Evolutionary conservation across 164 flowering plant species (phyloP), one percentile per base, ranked within the genome.

Genomic region (Aristolochia fimbriata): DNA sequence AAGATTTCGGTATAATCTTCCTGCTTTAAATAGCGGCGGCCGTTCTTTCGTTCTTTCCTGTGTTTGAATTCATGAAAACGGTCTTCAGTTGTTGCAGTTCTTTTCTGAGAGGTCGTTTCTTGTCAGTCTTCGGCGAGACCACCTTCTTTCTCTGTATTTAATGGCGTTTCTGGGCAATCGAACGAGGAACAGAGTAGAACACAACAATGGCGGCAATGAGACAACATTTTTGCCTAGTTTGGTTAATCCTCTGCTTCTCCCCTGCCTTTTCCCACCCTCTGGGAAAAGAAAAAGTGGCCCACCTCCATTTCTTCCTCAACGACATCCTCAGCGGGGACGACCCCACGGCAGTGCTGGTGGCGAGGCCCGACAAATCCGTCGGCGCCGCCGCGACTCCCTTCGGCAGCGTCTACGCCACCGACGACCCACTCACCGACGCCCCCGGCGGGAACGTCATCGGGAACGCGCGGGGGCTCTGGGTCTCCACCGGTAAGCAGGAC

Each of bases 221-320:
- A 48, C 51, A 6, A 16, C 16, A 10, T 48, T 48, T 7, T 1
- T 2, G 8, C 13, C n/a, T 48, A 16, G n/a, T 19, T 48, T 2
- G 3, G n/a, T 19, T 48, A 1, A 10, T 48, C 51, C 16, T 6
- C 21, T 5, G 7, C 17, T 48, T 48, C 21, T 19, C 21, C 17
- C 21, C 51, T 48, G 20, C 13, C 51, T 19, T 48, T 19, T 48
- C 51, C 51, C 16, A 1, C 7, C 8, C 51, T 9, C 16, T 48
- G 1, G 60, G 60, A 16, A 2, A 2, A 8, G 60, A 57, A 48
- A 57, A 57, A 22, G 46, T 57, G 12, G 37, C 60, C 17, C 30
- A 54, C 0, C 66, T 83, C 23, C 79, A 79, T 19, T 81, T 81
- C 77, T 83, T 69, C 71, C 76, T 81, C 64, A 85, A 83, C 52